Conservation (phyloP, 495 filamentous ascomycete genomes). For the Aspergillus conjunctus region DNA sequence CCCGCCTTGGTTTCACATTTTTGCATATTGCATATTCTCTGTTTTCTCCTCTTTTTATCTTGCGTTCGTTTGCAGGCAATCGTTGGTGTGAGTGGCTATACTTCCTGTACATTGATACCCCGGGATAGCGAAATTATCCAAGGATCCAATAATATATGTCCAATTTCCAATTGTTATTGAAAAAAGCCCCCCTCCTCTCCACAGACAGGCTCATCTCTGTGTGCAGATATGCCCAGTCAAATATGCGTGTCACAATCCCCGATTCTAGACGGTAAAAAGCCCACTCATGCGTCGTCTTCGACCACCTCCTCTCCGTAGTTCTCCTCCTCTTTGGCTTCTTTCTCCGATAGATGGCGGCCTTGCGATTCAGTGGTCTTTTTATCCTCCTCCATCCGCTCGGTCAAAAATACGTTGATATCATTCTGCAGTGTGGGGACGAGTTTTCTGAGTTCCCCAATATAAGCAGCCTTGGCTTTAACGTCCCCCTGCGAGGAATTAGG, state of each 20-base stretch:
- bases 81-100: constrained; percentile 23
- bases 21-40: constrained; percentile 16
- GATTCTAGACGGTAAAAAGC: not conserved
- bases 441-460: constrained; percentile 67
- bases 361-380: constrained; percentile 52
- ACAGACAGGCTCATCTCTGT: not conserved
- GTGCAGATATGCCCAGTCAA: not conserved
- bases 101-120: constrained; percentile 45
- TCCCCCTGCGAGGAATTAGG: constrained; percentile 33
- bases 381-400: constrained; percentile 86
- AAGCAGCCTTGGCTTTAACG: constrained; percentile 59
- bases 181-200: not conserved
- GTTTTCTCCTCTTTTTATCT: constrained; percentile 18
- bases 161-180: constrained; percentile 4
- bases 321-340: constrained; percentile 73
- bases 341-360: constrained; percentile 52
- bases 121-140: constrained; percentile 33
- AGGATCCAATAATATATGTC: constrained; percentile 20
- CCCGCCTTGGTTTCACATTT: constrained; percentile 15
- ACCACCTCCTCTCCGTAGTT: constrained; percentile 82
- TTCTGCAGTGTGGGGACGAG: constrained; percentile 65
- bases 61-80: constrained; percentile 12
- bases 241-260: not conserved
- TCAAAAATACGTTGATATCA: constrained; percentile 80
- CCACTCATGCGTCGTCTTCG: constrained; percentile 51